Conservation (phyloP, 176 grass and related monocot genomes). For the Raddia guianensis region DNA sequence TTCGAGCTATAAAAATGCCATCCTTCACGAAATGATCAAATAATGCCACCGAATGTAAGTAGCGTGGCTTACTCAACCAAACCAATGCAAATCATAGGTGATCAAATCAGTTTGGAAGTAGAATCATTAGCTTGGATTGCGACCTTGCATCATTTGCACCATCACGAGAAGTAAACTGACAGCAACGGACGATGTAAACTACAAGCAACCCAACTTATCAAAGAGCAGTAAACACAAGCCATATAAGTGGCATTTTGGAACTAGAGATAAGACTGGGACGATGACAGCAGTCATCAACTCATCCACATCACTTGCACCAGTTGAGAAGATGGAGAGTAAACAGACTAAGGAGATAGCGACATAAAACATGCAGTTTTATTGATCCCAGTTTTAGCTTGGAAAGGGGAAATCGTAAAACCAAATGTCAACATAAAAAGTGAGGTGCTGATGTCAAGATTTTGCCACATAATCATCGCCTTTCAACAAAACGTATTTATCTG, state of each 20-base stretch:
- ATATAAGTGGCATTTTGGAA: background rate
- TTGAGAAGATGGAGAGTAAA: background rate
- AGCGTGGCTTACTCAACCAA: background rate
- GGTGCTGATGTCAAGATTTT: background rate
- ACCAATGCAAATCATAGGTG: background rate
- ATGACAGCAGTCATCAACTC: background rate
- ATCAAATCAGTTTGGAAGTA: background rate
- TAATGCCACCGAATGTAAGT: too few relatives aligned
- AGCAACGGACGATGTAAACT: background rate
- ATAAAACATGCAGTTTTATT: background rate
- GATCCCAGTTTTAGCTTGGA: background rate
- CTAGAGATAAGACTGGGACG: background rate
- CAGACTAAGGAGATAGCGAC: background rate
- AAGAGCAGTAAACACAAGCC: slow-evolving; percentile 16
- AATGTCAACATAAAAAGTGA: background rate
- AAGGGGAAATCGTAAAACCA: background rate
- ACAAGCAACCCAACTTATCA: slow-evolving; percentile 22
- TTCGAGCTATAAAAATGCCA: too few relatives aligned
- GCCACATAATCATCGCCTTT: background rate
- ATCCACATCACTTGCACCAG: background rate
- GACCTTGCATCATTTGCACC: slow-evolving; percentile 22
- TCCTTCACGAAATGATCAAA: too few relatives aligned
- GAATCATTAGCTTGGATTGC: background rate
- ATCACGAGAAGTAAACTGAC: slow-evolving; percentile 24
- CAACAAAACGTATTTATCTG: background rate